Evolutionary conservation across 768 basidiomycete species (phyloP).

Genomic region (Lactarius sanguifluus): DNA sequence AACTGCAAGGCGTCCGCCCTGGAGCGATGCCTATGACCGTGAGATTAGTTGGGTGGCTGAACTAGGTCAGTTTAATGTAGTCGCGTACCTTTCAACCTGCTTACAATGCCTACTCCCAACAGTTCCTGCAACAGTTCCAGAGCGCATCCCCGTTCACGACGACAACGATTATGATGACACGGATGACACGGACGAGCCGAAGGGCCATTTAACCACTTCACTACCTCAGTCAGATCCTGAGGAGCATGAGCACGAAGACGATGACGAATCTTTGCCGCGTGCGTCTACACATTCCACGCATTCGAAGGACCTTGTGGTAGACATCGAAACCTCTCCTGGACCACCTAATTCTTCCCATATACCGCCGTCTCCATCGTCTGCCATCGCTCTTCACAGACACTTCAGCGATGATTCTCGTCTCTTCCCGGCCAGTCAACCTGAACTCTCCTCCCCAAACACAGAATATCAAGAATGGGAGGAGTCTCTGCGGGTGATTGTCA

Average conservation of each 20-base stretch:
- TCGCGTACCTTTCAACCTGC: neutral
- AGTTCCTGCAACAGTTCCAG: slow-evolving; percentile 45
- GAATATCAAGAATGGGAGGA: slow-evolving; percentile 36
- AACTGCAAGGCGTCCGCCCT: slow-evolving; percentile 32
- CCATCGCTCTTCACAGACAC: slow-evolving; percentile 43
- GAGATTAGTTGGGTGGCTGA: slow-evolving; percentile 78
- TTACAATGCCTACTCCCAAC: neutral
- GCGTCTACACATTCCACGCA: slow-evolving; percentile 58
- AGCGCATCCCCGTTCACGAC: slow-evolving; percentile 62
- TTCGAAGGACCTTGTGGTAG: slow-evolving; percentile 62
- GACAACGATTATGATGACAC: slow-evolving; percentile 56
- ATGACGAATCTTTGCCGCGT: slow-evolving; percentile 48
- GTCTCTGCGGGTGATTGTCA: slow-evolving; percentile 29
- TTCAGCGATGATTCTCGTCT: slow-evolving; percentile 53
- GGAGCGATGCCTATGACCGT: slow-evolving; percentile 39
- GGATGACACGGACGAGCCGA: slow-evolving; percentile 42
- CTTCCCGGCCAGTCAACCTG: slow-evolving; percentile 58
- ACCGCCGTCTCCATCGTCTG: slow-evolving; percentile 52
- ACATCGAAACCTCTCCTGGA: slow-evolving; percentile 61
- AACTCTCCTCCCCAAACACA: slow-evolving; percentile 52
- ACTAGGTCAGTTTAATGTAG: slow-evolving; percentile 50
- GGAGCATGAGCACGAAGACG: slow-evolving; percentile 53
- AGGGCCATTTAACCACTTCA: slow-evolving; percentile 31
- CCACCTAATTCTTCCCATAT: slow-evolving; percentile 41
- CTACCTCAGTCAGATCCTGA: slow-evolving; percentile 33